Conservation (phyloP, 495 filamentous ascomycete species). For the Lasiosphaeria hispida region DNA sequence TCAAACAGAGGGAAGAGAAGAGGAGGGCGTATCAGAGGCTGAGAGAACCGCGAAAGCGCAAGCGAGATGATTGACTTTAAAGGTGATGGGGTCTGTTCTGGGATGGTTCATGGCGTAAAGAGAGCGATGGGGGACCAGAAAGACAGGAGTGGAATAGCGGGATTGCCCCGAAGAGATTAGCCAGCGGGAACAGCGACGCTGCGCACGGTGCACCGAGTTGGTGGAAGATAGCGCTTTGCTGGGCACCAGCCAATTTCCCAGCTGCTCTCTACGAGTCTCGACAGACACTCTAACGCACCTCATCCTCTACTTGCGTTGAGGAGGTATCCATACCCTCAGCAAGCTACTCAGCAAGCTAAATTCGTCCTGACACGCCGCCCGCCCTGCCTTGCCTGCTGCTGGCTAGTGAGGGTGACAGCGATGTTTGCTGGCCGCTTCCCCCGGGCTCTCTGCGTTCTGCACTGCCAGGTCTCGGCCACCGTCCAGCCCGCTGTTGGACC, state of each 20-base stretch:
- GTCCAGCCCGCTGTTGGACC: not conserved
- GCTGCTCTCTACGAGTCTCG: too few species aligned
- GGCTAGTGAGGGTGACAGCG: conserved; percentile 7
- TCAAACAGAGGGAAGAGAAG: conserved; percentile 26
- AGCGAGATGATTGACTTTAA: conserved; percentile 50
- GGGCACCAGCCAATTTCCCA: too few species aligned
- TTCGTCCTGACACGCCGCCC: conserved; percentile 27
- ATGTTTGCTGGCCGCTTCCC: conserved; percentile 11
- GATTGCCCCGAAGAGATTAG: conserved; percentile 38
- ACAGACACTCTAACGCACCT: conserved; percentile 19
- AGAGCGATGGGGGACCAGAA: conserved; percentile 27
- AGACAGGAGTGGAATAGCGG: conserved; percentile 34
- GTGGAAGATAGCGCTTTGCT: conserved; percentile 8
- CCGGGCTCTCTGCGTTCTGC: too few species aligned
- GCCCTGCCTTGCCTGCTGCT: conserved; percentile 5
- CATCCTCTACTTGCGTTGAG: conserved; percentile 16
- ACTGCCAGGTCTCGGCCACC: not conserved
- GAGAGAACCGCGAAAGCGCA: conserved; percentile 42
- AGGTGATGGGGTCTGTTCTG: conserved; percentile 41
- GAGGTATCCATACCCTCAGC: conserved; percentile 20
- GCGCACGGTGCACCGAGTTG: conserved; percentile 15
- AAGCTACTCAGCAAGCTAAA: conserved; percentile 19
- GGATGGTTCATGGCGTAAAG: conserved; percentile 35
- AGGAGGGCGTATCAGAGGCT: conserved; percentile 35
- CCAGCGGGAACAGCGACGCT: conserved; percentile 24